Percentiles rank a stretch among this genome's conserved stretches.
Evolutionary conservation across 495 filamentous ascomycete species (phyloP).

Genomic region (Neurospora intermedia): DNA sequence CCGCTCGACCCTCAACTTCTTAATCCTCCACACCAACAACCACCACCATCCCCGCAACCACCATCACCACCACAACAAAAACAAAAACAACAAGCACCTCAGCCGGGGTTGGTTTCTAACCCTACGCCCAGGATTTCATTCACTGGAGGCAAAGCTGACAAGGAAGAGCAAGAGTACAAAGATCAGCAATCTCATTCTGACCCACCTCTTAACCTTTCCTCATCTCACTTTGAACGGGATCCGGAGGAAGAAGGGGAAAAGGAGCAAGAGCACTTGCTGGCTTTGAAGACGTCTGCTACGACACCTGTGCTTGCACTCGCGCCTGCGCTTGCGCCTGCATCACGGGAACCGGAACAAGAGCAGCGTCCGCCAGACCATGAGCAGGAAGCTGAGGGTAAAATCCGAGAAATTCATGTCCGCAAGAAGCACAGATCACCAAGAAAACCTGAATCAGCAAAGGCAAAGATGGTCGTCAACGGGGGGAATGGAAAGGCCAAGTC

Average conservation of each 20-base stretch:
- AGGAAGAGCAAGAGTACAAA: neutral
- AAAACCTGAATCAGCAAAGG: slow-evolving; percentile 4
- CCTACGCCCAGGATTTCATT: neutral
- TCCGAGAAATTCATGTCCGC: slow-evolving; percentile 12
- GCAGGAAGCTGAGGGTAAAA: neutral
- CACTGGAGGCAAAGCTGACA: neutral
- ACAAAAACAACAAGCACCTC: neutral
- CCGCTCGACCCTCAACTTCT: neutral
- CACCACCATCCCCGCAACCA: neutral
- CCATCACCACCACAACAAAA: neutral
- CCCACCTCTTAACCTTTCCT: neutral
- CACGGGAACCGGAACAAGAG: neutral
- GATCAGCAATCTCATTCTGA: neutral
- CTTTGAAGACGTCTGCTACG: neutral
- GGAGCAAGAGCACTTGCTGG: slow-evolving; percentile 2
- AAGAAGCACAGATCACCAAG: slow-evolving; percentile 22
- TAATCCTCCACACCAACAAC: neutral
- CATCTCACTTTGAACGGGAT: neutral
- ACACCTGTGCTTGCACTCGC: slow-evolving; percentile 4
- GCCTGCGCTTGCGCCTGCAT: neutral
- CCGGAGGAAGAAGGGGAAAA: neutral
- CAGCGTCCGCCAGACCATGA: slow-evolving; percentile 5
- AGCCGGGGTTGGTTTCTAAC: neutral
- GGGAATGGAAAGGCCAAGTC: slow-evolving; percentile 14
- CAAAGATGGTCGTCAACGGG: slow-evolving; percentile 14